Percentiles rank a stretch among this genome's conserved stretches.
Evolutionary conservation across 2,329 filamentous ascomycete species (phyloP).

Genomic region (Aspergillus fumigatiaffinis): DNA sequence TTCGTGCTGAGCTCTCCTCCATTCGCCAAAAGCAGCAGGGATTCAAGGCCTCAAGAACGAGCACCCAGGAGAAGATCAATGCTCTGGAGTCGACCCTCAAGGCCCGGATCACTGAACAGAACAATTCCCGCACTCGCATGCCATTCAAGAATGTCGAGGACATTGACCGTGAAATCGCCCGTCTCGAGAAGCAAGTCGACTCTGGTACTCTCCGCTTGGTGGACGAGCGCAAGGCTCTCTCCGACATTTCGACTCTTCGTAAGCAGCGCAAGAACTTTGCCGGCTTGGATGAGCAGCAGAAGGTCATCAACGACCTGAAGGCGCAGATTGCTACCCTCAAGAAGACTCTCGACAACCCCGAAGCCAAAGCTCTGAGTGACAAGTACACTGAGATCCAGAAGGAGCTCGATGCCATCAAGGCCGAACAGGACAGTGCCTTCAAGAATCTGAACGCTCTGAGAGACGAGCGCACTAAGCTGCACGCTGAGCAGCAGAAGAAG

Average conservation of each 20-base stretch:
- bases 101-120: constrained; percentile 79
- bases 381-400: constrained; percentile 79
- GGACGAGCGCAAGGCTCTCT: constrained; percentile 91
- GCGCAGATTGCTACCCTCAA: constrained; percentile 83
- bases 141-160: constrained; percentile 85
- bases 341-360: constrained; percentile 86
- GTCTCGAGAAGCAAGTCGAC: constrained; percentile 81
- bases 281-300: constrained; percentile 77
- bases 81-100: constrained; percentile 85
- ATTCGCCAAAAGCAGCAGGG: constrained; percentile 85
- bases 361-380: constrained; percentile 81
- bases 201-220: constrained; percentile 90
- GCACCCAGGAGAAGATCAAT: constrained; percentile 86
- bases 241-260: constrained; percentile 75
- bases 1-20: constrained; percentile 74
- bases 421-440: constrained; percentile 84
- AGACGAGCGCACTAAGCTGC: constrained; percentile 79
- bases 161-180: constrained; percentile 75
- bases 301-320: constrained; percentile 83
- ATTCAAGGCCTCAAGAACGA: constrained; percentile 75
- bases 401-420: constrained; percentile 86
- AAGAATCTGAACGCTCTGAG: constrained; percentile 80
- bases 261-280: constrained; percentile 91
- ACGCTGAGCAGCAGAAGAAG: constrained; percentile 82
- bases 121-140: constrained; percentile 74